Conservation (phyloP, 345 rosid genomes). For the Corchorus capsularis region DNA sequence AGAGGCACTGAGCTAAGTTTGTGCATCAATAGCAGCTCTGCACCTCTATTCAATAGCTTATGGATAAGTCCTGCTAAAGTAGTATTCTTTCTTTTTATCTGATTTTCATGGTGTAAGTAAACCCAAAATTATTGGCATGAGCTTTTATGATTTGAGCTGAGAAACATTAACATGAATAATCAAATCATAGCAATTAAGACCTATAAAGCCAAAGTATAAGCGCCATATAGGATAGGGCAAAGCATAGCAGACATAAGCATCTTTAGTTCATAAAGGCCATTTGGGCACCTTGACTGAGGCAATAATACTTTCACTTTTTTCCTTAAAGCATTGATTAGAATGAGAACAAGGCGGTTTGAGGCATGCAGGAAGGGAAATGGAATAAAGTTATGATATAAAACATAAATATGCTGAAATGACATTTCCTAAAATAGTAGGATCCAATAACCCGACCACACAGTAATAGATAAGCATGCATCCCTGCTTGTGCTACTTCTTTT, state of each 20-base stretch:
- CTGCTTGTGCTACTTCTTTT: neutral
- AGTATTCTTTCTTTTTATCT: neutral
- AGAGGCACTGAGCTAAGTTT: neutral
- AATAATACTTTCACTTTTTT: neutral
- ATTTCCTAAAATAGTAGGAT: neutral
- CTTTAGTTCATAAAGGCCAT: neutral
- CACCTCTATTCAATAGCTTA: neutral
- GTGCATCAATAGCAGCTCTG: neutral
- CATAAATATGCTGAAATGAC: neutral
- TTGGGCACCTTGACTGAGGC: neutral
- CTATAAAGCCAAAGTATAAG: neutral
- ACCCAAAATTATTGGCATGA: neutral
- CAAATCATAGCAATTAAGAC: constrained; percentile 7
- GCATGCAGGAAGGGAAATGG: neutral
- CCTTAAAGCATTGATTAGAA: constrained; percentile 7
- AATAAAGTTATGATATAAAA: neutral
- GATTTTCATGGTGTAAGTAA: neutral
- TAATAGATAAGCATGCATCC: neutral
- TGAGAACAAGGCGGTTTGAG: neutral
- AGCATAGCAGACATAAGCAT: neutral
- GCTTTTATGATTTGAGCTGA: neutral
- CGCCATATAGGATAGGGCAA: neutral
- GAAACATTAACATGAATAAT: constrained; percentile 5
- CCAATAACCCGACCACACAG: constrained; percentile 1
- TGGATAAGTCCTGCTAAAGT: constrained; percentile 7